Evolutionary conservation across 2,329 filamentous ascomycete genomes (phyloP).

Genomic region (Pestalotiopsis sp.): DNA sequence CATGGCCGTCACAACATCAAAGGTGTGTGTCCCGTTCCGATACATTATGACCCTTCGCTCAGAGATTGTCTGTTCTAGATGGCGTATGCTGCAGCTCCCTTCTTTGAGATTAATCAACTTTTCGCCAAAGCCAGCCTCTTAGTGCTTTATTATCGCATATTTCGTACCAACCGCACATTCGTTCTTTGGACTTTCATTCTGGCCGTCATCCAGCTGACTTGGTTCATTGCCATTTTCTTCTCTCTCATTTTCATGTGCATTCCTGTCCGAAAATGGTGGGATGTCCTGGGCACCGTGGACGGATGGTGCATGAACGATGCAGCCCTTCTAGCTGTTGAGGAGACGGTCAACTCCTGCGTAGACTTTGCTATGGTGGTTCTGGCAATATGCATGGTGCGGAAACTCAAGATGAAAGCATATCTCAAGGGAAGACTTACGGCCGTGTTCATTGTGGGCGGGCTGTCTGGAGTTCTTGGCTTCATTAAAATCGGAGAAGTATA

Average conservation of each 20-base stretch:
- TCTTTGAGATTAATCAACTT: constrained; percentile 7
- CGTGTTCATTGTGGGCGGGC: constrained; percentile 1
- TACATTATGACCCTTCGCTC: background rate
- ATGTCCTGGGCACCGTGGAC: background rate
- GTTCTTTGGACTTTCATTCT: constrained; percentile 18
- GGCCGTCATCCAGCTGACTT: constrained; percentile 13
- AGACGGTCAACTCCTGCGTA: constrained; percentile 21
- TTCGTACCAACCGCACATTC: constrained; percentile 18
- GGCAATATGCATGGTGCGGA: constrained; percentile 17
- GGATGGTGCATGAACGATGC: constrained; percentile 16
- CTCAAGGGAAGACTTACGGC: background rate
- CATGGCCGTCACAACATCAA: background rate
- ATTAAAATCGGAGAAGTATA: constrained; percentile 6
- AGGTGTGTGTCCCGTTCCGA: background rate
- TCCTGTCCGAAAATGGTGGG: constrained; percentile 19
- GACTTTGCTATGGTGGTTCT: constrained; percentile 24
- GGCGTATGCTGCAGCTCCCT: background rate
- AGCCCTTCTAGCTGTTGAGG: constrained; percentile 15
- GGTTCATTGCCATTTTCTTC: constrained; percentile 16
- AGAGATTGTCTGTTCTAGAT: background rate
- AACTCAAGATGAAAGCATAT: constrained; percentile 13
- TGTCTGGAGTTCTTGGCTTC: constrained; percentile 7
- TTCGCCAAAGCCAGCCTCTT: constrained; percentile 19
- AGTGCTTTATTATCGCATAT: constrained; percentile 23
- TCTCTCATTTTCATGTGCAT: constrained; percentile 18